Base-by-base conservation (phyloP, 768 basidiomycete species). In the Mrakia hoshinonis region DNA sequence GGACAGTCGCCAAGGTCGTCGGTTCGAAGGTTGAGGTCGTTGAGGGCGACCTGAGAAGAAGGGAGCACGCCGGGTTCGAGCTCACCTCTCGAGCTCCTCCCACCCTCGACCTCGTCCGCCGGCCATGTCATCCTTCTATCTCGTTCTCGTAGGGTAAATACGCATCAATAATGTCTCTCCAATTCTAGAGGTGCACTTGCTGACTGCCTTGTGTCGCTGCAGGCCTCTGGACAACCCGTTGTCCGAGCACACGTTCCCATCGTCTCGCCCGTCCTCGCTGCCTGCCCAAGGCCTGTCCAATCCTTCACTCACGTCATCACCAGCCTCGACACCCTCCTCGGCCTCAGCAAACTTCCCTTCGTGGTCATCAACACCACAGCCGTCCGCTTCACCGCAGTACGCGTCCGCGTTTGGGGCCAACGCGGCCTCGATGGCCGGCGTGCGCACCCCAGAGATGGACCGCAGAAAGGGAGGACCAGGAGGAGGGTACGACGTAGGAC, bases 401-500 rank as follows among this genome's bases (percentile, higher is more conserved):
- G 76, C 79, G 0, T 76, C 76, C n/a, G 78, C 78, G 75, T 67
- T 74, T 6, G 74, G 74, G 4, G 72, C 75, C 5, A 74, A 71
- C 55, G 75, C 75, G 0, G 69, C 74, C 6, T 75, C 74, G 31
- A 49, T 75, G 39, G 70, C 64, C 22, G 74, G 64, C 43, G 55
- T 74, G 39, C 31, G 36, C 67, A 61, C 36, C 64, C 52, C 29
- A 68, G 70, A 38, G 31, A 70, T 47, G 73, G 63, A 29, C 69
- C 38, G 51, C 20, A 61, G 58, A 34, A 61, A 61, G 58, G 58
- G 55, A 58, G 55, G 55, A 3, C 55, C 58, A 61, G 58, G 58
- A 38, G 91, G 89, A 18, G 89, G 89, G 80, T 89, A 91, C 77
- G 83, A 90, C 24, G 78, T 80, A n/a, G 78, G 78, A 67, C 92